phyloP scores from a whole-genome alignment of 1,139 yeast species.

The Petasospora fabianii region DNA sequence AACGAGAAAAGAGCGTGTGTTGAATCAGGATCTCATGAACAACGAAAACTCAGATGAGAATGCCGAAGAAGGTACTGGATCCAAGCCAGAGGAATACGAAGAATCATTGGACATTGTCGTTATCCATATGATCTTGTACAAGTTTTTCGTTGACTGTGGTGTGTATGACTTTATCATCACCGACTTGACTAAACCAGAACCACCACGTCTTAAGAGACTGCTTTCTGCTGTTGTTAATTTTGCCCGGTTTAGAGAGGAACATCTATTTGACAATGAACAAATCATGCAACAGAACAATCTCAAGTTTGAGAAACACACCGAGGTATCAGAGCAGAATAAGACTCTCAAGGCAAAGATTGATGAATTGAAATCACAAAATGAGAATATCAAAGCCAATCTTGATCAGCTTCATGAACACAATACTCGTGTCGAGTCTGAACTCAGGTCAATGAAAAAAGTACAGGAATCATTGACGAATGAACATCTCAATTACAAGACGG shows the following conservation, averaged over 20 bases:
- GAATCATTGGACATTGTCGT: conserved; percentile 47
- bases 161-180: conserved; percentile 69
- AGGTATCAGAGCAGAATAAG: conserved; percentile 38
- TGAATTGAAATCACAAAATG: conserved; percentile 34
- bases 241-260: conserved; percentile 79
- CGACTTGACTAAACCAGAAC: conserved; percentile 72
- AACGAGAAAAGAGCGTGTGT: conserved; percentile 12
- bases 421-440: conserved; percentile 55
- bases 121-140: conserved; percentile 55
- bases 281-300: conserved; percentile 54
- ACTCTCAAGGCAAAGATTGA: conserved; percentile 42
- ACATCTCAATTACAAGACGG: conserved; percentile 61
- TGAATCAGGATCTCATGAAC: conserved; percentile 18
- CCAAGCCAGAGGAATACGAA: conserved; percentile 31
- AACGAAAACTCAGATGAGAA: conserved; percentile 13
- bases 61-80: conserved; percentile 12
- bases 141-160: conserved; percentile 70
- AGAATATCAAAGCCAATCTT: conserved; percentile 32
- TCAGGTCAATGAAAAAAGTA: conserved; percentile 56
- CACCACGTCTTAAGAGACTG: conserved; percentile 56
- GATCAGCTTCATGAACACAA: conserved; percentile 55
- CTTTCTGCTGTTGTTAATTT: conserved; percentile 83
- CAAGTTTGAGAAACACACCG: conserved; percentile 40
- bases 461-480: conserved; percentile 68
- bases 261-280: conserved; percentile 64